Evolutionary conservation across 768 basidiomycete species (phyloP).

Genomic region (Hericium alpestre): DNA sequence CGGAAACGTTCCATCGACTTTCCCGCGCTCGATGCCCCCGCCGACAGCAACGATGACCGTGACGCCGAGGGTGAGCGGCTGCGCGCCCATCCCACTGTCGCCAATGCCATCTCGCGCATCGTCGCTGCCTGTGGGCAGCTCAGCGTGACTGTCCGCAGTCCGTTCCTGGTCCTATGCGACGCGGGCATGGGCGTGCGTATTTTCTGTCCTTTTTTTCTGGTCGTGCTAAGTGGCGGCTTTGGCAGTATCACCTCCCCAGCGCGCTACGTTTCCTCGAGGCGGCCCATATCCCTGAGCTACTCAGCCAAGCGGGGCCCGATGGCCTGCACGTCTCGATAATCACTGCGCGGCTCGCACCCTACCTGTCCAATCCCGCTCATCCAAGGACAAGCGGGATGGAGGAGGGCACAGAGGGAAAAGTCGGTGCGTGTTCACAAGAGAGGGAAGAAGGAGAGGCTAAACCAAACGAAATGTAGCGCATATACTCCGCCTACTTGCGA

Average conservation of each 20-base stretch:
- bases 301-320: conserved; percentile 49
- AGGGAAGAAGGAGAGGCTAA: not conserved
- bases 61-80: conserved; percentile 41
- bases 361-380: no score
- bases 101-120: conserved; percentile 50
- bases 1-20: conserved; percentile 15
- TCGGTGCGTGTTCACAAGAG: not conserved
- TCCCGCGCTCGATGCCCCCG: conserved; percentile 17
- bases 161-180: conserved; percentile 66
- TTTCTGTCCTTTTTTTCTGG: not conserved
- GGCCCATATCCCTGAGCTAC: conserved; percentile 58
- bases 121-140: conserved; percentile 65
- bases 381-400: not conserved
- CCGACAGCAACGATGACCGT: conserved; percentile 18
- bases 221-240: not conserved
- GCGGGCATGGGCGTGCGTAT: conserved; percentile 54
- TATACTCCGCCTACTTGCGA: conserved; percentile 63
- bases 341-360: not conserved
- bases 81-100: conserved; percentile 48
- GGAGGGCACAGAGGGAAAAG: not conserved
- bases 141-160: conserved; percentile 50
- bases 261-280: conserved; percentile 68
- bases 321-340: conserved; percentile 36
- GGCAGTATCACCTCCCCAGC: conserved; percentile 62
- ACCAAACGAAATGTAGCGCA: conserved; percentile 42